Base-by-base conservation (phyloP, 495 filamentous ascomycete species). In the Penicillium ucsense region DNA sequence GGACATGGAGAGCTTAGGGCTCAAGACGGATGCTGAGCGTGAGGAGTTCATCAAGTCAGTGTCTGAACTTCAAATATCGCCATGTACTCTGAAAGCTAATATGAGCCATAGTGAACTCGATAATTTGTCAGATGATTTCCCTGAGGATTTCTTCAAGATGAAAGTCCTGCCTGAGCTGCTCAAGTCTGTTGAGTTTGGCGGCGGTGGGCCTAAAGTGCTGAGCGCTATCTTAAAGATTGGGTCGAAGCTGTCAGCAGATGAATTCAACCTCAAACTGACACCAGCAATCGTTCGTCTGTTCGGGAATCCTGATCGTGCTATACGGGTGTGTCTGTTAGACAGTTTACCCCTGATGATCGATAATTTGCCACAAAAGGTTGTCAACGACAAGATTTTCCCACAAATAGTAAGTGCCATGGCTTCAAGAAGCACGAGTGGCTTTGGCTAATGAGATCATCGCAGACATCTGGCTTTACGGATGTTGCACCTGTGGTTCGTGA, bases 371-470 rank as follows among this genome's bases (percentile, higher is more conserved):
- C 88, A 90, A 59, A 95, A 89, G 67, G 71, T 87, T 43, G 88
- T 98, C 47, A 95, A 90, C 56, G 89, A 95, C 61, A 95, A 89
- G 63, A 94, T 98, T 44, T 98, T 95, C 60, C 92, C 92, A 20
- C 85, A 92, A 55, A 85, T 97, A 76, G 88, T 88, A 63, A 54
- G 64, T 50, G 5, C 6, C 8, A 27, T 3, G 35, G 12, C 7
- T 59, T 2, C 31, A 32, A 2, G n/a, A 4, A 8, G 12, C n/a
- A 56, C 31, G 9, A 12, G 20, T 5, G 29, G 8, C 8, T 31
- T 3, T 12, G 41, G 28, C 41, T 43, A 33, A 41, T 32, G 5
- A 4, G 20, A 9, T 6, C 8, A 33, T 12, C 9, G 64, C 65
- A 81, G 81, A 83, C 89, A 27, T 90, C 92, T 38, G 92, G 92